These are phyloP conservation scores for Fusarium newnesense DNA, from an alignment of 2,329 filamentous ascomycete genomes.

Conservation along the genomic window DNA sequence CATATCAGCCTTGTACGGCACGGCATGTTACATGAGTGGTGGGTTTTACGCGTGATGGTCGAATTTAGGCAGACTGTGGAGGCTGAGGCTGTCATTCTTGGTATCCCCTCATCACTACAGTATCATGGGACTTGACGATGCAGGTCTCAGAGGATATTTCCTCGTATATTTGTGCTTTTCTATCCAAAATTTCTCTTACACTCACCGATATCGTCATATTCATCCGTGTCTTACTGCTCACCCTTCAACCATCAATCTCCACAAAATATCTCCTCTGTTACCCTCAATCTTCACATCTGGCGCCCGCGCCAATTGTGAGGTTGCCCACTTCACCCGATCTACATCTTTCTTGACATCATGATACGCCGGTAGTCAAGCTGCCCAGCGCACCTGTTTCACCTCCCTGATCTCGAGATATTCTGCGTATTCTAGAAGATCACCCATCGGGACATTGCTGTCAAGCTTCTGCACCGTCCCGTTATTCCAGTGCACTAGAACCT, in stretches of 20 bases:
- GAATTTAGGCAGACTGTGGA: slow-evolving; percentile 38
- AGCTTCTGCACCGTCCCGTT: slow-evolving; percentile 41
- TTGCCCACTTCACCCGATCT: neutral
- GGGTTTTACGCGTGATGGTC: slow-evolving; percentile 17
- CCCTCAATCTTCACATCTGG: neutral
- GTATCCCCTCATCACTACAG: slow-evolving; percentile 12
- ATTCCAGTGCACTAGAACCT: slow-evolving; percentile 45
- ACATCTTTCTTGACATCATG: neutral
- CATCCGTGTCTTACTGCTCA: neutral
- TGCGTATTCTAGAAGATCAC: slow-evolving; percentile 33
- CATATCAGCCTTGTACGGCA: slow-evolving; percentile 37
- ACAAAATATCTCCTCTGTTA: neutral
- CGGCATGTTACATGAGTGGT: slow-evolving; percentile 12
- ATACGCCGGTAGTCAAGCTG: neutral
- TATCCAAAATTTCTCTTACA: neutral
- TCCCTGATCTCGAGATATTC: slow-evolving; percentile 40
- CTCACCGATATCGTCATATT: neutral
- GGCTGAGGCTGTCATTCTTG: slow-evolving; percentile 31
- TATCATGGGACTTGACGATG: slow-evolving; percentile 20
- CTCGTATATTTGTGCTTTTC: slow-evolving; percentile 18
- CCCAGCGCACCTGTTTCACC: slow-evolving; percentile 40
- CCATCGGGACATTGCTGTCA: slow-evolving; percentile 32
- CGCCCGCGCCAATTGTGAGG: neutral
- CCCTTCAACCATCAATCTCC: neutral
- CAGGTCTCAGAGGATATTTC: neutral